phyloP scores from a whole-genome alignment of 306 rosid species.

The Begonia fuchsioides region DNA sequence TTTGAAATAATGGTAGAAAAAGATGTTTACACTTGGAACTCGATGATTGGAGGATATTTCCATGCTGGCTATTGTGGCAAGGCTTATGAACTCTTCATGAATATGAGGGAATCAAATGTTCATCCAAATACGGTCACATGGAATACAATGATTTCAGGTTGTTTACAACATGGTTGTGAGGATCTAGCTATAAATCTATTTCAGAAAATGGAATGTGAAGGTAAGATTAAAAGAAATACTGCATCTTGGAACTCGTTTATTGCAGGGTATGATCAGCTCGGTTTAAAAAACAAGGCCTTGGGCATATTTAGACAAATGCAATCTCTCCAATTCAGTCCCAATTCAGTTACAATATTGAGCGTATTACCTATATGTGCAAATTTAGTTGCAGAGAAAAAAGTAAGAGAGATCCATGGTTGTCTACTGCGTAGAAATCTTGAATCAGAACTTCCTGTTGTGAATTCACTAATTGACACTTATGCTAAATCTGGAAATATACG shows the following conservation, averaged over 20 bases:
- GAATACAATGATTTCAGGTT: slow-evolving; percentile 85
- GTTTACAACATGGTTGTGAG: slow-evolving; percentile 62
- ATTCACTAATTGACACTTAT: slow-evolving; percentile 61
- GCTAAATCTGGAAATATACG: slow-evolving; percentile 67
- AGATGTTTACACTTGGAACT: slow-evolving; percentile 86
- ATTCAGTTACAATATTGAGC: slow-evolving; percentile 61
- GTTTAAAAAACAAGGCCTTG: slow-evolving; percentile 59
- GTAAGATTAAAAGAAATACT: slow-evolving; percentile 48
- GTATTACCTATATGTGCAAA: slow-evolving; percentile 62
- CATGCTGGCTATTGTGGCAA: slow-evolving; percentile 77
- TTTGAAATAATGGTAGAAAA: slow-evolving; percentile 46
- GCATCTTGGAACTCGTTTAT: slow-evolving; percentile 90
- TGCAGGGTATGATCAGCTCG: slow-evolving; percentile 60
- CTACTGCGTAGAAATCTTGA: slow-evolving; percentile 48
- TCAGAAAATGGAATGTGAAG: slow-evolving; percentile 59
- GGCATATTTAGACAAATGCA: slow-evolving; percentile 75
- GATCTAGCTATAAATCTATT: slow-evolving; percentile 75
- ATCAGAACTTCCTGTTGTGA: slow-evolving; percentile 44
- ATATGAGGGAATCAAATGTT: slow-evolving; percentile 66
- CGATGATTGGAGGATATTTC: slow-evolving; percentile 83
- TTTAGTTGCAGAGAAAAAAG: slow-evolving; percentile 48
- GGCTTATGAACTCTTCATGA: slow-evolving; percentile 71
- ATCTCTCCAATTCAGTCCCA: slow-evolving; percentile 33
- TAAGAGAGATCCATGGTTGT: slow-evolving; percentile 72
- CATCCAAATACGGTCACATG: slow-evolving; percentile 65